Conservation (phyloP, 2,329 filamentous ascomycete species). For the Eutypella sp. region DNA sequence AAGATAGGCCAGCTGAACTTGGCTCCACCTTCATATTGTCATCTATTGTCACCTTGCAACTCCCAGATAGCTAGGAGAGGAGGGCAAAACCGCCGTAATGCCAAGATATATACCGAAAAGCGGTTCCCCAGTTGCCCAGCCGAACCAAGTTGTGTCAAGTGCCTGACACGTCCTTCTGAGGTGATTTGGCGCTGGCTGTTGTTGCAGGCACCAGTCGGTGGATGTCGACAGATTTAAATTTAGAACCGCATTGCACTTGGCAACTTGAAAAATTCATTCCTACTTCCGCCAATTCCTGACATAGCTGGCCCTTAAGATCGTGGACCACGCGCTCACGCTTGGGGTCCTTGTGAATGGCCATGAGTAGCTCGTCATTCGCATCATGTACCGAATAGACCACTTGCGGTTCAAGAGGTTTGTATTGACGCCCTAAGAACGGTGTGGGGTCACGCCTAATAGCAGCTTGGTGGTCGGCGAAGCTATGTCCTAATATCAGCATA, state of each 20-base stretch:
- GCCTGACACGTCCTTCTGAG: too few species aligned
- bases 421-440: not conserved
- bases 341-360: not conserved
- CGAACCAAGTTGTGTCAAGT: too few species aligned
- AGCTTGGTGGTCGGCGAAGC: not conserved
- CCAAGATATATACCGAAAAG: too few species aligned
- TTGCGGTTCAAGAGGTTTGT: not conserved
- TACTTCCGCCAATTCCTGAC: not conserved
- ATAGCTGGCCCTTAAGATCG: not conserved
- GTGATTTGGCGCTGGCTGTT: too few species aligned
- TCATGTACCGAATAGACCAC: not conserved
- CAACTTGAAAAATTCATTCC: not conserved
- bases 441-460: not conserved
- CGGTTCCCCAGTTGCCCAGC: too few species aligned
- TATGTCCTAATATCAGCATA: not conserved
- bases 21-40: too few species aligned
- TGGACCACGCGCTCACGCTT: not conserved
- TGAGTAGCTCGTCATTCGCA: not conserved
- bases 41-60: too few species aligned
- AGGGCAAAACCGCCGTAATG: too few species aligned
- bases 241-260: not conserved
- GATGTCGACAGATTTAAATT: not conserved
- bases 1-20: too few species aligned
- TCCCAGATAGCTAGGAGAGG: too few species aligned
- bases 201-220: too few species aligned